Evolutionary conservation across 1,284 basidiomycete species (phyloP), one percentile per base, ranked within the genome.

Genomic region (Ustilago vetiveriae): DNA sequence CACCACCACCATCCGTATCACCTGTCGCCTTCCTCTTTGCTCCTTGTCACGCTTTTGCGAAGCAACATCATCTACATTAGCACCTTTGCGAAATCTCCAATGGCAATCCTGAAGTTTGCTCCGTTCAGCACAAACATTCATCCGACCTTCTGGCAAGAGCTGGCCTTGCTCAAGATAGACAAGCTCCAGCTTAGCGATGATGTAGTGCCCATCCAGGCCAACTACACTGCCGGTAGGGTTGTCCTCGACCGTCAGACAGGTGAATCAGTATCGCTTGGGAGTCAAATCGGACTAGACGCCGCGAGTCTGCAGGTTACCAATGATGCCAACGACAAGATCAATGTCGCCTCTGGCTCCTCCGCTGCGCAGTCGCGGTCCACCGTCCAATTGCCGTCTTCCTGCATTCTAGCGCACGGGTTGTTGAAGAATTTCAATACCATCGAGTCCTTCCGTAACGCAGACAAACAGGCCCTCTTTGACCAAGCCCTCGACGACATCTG

Each of bases 61-160:
- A n/a, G n/a, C n/a, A n/a, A n/a, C n/a, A n/a, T n/a, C n/a, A n/a
- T n/a, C n/a, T n/a, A n/a, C n/a, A n/a, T n/a, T n/a, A n/a, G n/a
- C n/a, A n/a, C n/a, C n/a, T n/a, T n/a, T n/a, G n/a, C n/a, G n/a
- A n/a, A n/a, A n/a, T 19, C 21, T 35, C n/a, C 22, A 7, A 72
- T 68, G 60, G 33, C 46, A 23, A 58, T 84, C 10, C 79, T 95
- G 24, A 92, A 95, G 82, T 98, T 97, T 79, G 86, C 89, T 26
- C 93, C 93, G 0, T 88, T 97, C 72, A 86, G 89, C 7, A 94
- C 94, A 1, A 86, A 91, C 47, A 90, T 96, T 3, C 89, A 93
- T 65, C 93, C 95, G 1, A 86, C 89, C 3, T 94, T 98, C 83
- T 98, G 95, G 95, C 90, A 96, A 67, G 88, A 90, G 47, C 88